phyloP scores from a whole-genome alignment of 257 asterid species.

The Voacanga thouarsii region DNA sequence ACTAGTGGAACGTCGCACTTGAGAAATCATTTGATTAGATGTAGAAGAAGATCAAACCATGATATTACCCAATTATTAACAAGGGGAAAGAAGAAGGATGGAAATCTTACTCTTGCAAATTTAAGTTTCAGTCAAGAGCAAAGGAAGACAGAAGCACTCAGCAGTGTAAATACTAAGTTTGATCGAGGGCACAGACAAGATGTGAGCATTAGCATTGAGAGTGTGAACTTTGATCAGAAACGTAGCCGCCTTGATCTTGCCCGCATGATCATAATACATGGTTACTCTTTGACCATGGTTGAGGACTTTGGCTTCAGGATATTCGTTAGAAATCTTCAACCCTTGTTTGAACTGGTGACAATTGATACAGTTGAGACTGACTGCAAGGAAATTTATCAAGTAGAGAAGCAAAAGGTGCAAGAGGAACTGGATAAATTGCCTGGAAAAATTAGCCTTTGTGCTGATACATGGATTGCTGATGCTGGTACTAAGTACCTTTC shows the following conservation, averaged over 20 bases:
- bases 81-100: conserved; percentile 72
- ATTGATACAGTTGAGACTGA: conserved; percentile 63
- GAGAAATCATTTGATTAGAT: conserved; percentile 88
- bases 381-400: conserved; percentile 66
- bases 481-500: conserved; percentile 62
- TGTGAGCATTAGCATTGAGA: conserved; percentile 34
- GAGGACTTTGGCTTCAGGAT: conserved; percentile 79
- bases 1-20: conserved; percentile 94
- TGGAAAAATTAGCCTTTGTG: conserved; percentile 78
- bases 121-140: conserved; percentile 39
- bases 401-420: conserved; percentile 68
- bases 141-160: conserved; percentile 48
- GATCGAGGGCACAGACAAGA: conserved; percentile 41
- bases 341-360: conserved; percentile 65
- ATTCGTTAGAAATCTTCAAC: conserved; percentile 82
- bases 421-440: conserved; percentile 80
- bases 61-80: conserved; percentile 56
- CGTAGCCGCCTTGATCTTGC: conserved; percentile 73
- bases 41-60: conserved; percentile 67
- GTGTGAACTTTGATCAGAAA: conserved; percentile 54
- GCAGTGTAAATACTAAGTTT: conserved; percentile 42
- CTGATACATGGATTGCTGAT: conserved; percentile 64
- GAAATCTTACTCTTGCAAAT: conserved; percentile 42
- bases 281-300: conserved; percentile 83
- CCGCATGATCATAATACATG: conserved; percentile 87